Percentiles rank a stretch among this genome's conserved stretches.
Conservation (phyloP, 2,329 filamentous ascomycete species). For the Penicillium vulpinum region DNA sequence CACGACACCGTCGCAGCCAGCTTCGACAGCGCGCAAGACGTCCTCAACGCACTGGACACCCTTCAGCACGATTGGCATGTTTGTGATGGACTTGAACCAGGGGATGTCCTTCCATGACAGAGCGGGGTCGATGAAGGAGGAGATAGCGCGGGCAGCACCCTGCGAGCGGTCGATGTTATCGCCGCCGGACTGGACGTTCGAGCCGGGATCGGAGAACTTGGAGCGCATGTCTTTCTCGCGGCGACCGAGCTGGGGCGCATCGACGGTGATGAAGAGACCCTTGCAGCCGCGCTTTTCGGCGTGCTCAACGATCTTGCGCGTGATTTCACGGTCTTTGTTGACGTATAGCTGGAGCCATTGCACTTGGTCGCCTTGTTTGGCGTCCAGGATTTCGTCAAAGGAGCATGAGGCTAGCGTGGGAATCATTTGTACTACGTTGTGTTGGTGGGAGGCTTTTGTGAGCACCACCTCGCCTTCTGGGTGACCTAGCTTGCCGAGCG, state of each 20-base stretch:
- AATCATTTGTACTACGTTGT: slow-evolving; percentile 97
- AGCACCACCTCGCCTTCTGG: slow-evolving; percentile 91
- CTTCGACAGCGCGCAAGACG: slow-evolving; percentile 80
- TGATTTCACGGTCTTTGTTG: slow-evolving; percentile 92
- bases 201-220: slow-evolving; percentile 83
- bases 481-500: slow-evolving; percentile 90
- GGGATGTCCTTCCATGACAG: slow-evolving; percentile 91
- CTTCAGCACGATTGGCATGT: slow-evolving; percentile 95
- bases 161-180: slow-evolving; percentile 78
- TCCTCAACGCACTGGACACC: slow-evolving; percentile 96
- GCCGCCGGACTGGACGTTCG: slow-evolving; percentile 73
- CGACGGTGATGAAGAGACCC: slow-evolving; percentile 96
- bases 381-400: slow-evolving; percentile 95
- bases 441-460: slow-evolving; percentile 77
- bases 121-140: slow-evolving; percentile 92
- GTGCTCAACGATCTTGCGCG: slow-evolving; percentile 84
- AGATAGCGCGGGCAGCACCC: slow-evolving; percentile 92
- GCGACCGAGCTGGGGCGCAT: slow-evolving; percentile 90
- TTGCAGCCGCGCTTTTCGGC: slow-evolving; percentile 90
- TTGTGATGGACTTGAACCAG: slow-evolving; percentile 87
- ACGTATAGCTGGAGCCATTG: slow-evolving; percentile 98
- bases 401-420: slow-evolving; percentile 95
- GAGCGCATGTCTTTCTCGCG: slow-evolving; percentile 97
- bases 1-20: slow-evolving; percentile 83
- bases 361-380: slow-evolving; percentile 72